A percentile compares a stretch with the other conserved stretches of the same genome.
phyloP scores from a whole-genome alignment of 2,329 filamentous ascomycete genomes.

The Ceratocystis papillata region DNA sequence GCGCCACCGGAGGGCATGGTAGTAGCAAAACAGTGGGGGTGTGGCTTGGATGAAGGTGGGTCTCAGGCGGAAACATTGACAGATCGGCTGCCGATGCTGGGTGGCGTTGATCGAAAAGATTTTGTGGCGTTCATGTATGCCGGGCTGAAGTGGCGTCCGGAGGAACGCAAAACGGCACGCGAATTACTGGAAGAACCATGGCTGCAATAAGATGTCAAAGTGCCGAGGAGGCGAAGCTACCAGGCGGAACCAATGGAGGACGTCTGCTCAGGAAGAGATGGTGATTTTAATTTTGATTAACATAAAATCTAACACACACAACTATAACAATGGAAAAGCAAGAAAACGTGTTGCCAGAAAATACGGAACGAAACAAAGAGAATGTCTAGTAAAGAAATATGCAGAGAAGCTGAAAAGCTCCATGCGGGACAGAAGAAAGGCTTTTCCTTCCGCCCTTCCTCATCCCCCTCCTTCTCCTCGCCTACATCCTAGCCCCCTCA shows the following conservation, averaged over 20 bases:
- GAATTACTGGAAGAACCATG: not conserved
- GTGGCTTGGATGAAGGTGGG: too few species aligned
- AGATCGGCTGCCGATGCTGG: not conserved
- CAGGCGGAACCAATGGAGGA: not conserved
- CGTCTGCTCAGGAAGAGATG: not conserved
- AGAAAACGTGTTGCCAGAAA: not conserved
- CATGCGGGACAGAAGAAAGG: not conserved
- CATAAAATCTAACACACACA: not conserved
- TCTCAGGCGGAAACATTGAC: not conserved
- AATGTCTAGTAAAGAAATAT: not conserved
- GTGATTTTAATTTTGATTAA: not conserved
- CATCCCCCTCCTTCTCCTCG: not conserved
- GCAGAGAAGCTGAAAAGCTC: not conserved
- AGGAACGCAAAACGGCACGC: constrained; percentile 5
- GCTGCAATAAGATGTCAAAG: not conserved
- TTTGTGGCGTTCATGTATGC: not conserved
- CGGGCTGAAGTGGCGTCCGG: not conserved
- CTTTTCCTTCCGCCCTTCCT: not conserved
- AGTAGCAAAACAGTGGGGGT: not conserved
- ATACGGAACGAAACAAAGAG: not conserved
- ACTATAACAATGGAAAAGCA: not conserved
- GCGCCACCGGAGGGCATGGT: not conserved
- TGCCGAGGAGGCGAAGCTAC: not conserved
- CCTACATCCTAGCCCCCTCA: not conserved
- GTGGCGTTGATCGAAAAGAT: not conserved